Evolutionary conservation across 345 rosid species (phyloP).

Genomic region (Aquilaria malaccensis): DNA sequence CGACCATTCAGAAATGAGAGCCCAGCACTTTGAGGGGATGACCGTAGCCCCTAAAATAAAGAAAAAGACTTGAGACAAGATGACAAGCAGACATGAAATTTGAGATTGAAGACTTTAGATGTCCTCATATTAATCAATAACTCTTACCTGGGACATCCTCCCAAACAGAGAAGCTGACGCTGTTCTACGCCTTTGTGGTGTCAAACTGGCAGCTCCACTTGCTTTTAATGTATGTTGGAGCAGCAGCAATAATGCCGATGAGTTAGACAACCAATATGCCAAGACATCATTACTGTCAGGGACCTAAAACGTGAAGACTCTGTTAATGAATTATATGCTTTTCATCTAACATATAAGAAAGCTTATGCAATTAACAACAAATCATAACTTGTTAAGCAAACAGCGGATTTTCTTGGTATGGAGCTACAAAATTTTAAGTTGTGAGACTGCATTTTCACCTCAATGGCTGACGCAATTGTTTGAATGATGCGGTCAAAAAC

Average conservation of each 20-base stretch:
- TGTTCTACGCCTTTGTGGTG: conserved; percentile 68
- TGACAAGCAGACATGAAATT: background rate
- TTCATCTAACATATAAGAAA: too few relatives aligned
- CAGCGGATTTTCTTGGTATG: too few relatives aligned
- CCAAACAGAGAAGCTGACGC: conserved; percentile 70
- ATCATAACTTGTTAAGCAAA: too few relatives aligned
- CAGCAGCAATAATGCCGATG: conserved; percentile 69
- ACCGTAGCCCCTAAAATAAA: conserved; percentile 53
- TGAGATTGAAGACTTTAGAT: background rate
- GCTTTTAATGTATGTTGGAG: conserved; percentile 88
- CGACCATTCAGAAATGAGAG: conserved; percentile 72
- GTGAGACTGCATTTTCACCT: conserved; percentile 31
- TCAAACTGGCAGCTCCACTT: conserved; percentile 61
- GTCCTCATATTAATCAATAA: background rate
- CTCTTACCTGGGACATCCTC: conserved; percentile 77
- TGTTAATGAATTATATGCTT: too few relatives aligned
- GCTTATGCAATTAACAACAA: too few relatives aligned
- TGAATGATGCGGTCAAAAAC: conserved; percentile 85
- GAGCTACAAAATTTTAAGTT: conserved; percentile 8
- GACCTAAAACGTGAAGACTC: conserved; percentile 31
- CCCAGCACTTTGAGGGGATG: conserved; percentile 84
- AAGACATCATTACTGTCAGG: conserved; percentile 69
- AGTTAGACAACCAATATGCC: conserved; percentile 91
- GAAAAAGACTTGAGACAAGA: background rate
- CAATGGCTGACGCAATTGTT: conserved; percentile 71